These are phyloP conservation scores for Tanacetum coccineum DNA, from an alignment of 129 eudicot species.

Conservation along the genomic window DNA sequence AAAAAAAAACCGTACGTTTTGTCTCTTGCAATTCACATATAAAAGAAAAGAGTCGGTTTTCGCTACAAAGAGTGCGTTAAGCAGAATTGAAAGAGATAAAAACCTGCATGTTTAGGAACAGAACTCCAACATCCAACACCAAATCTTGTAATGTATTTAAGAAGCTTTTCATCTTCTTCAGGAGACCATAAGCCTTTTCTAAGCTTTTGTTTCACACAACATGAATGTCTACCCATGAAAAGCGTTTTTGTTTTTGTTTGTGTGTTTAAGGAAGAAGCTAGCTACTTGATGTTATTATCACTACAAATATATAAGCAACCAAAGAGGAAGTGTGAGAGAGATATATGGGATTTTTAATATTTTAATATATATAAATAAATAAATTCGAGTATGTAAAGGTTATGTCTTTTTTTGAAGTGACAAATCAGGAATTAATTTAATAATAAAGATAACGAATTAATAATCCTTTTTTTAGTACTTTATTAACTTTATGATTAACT, in stretches of 20 bases:
- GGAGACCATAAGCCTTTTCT: constrained; percentile 97
- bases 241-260: background rate
- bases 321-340: constrained; percentile 15
- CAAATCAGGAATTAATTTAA: constrained; percentile 20
- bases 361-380: background rate
- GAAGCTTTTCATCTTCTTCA: constrained; percentile 91
- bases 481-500: constrained; percentile 13
- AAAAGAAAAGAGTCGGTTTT: no score
- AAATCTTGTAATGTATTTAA: constrained; percentile 65
- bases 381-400: constrained; percentile 12
- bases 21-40: no score
- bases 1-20: no score
- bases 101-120: constrained; percentile 87
- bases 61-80: no score
- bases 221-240: constrained; percentile 79
- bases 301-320: constrained; percentile 26
- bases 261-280: constrained; percentile 22
- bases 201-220: constrained; percentile 69
- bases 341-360: constrained; percentile 11
- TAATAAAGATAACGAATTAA: no score
- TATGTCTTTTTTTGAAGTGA: constrained; percentile 26
- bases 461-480: no score
- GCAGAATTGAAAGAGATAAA: background rate
- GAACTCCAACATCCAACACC: constrained; percentile 99
- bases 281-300: constrained; percentile 37